These are phyloP conservation scores for Microcyclospora tardicrescens DNA, from an alignment of 2,329 filamentous ascomycete genomes.

Conservation along the genomic window DNA sequence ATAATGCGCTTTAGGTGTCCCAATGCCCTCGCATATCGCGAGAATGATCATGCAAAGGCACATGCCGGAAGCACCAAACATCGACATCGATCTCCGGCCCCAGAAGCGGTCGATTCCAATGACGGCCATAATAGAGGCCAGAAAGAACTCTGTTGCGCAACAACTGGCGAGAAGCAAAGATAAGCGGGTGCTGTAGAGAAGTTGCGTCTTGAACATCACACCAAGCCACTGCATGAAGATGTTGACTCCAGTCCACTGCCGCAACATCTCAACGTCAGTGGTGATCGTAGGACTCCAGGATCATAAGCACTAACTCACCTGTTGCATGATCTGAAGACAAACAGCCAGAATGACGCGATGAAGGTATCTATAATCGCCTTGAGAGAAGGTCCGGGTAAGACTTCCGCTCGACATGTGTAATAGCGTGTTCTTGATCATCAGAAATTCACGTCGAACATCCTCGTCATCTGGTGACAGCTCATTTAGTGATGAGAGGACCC, in stretches of 20 bases:
- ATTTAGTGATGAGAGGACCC: slow-evolving; percentile 34
- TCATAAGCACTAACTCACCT: too few species aligned
- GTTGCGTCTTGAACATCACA: slow-evolving; percentile 29
- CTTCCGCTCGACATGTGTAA: slow-evolving; percentile 27
- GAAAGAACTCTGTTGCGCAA: slow-evolving; percentile 34
- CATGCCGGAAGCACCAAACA: too few species aligned
- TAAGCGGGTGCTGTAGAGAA: slow-evolving; percentile 13
- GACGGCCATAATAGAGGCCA: slow-evolving; percentile 38
- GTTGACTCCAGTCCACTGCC: slow-evolving; percentile 24
- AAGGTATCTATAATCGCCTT: slow-evolving; percentile 21
- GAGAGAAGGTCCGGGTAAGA: slow-evolving; percentile 16
- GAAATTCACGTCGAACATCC: slow-evolving; percentile 35
- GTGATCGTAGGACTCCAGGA: slow-evolving; percentile 24
- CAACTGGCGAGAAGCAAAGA: slow-evolving; percentile 21
- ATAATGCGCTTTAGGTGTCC: slow-evolving; percentile 27
- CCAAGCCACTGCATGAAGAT: slow-evolving; percentile 31
- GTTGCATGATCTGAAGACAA: slow-evolving; percentile 22
- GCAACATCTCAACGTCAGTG: too few species aligned
- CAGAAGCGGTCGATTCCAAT: slow-evolving; percentile 28
- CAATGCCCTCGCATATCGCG: too few species aligned
- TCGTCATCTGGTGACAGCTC: slow-evolving; percentile 34
- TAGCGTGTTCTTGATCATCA: slow-evolving; percentile 41
- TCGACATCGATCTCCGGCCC: slow-evolving; percentile 18
- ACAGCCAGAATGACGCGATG: slow-evolving; percentile 21
- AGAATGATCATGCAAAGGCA: too few species aligned